Base-by-base conservation (phyloP, 371 early-diverging fungal genomes). In the Zopfochytrium polystomum region DNA sequence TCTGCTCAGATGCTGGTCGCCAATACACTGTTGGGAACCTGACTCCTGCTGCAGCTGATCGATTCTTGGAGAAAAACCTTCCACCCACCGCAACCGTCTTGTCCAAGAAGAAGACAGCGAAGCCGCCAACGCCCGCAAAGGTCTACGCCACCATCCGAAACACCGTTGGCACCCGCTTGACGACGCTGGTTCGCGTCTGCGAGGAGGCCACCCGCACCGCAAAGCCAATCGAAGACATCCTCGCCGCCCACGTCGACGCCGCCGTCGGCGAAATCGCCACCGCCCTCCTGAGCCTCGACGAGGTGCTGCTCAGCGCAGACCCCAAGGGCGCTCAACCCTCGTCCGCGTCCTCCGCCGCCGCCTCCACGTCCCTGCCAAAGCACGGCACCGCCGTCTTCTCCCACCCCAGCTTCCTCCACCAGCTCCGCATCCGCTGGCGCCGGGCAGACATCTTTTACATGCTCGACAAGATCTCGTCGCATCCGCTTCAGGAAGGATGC, bases 11-110 rank as follows among this genome's bases (percentile, higher is more conserved):
- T 31, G 4, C 44, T 15, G 22, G 25, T 29, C 43, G 54, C 50
- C 22, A 57, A 52, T 63, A 57, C 58, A 23, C 30, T 22, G 52
- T 57, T 23, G 64, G 64, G 6, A 31, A 27, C 25, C 46, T 63
- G 13, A 50, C 58, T 9, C 42, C 6, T 32, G n/a, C 13, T 25
- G n/a, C 27, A 25, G 64, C 64, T 1, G 48, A 43, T n/a, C 57
- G 64, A 5, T 57, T 63, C 33, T 47, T 63, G 27, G 3, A 27
- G 20, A 45, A 63, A 29, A 46, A 46, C n/a, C 27, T 63, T 20
- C 32, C 23, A 3, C 3, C n/a, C 2, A 27, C 18, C 23, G 11
- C 15, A 48, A 26, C 11, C 23, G n/a, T 11, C 2, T 20, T 13
- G n/a, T 13, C 26, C n/a, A 1, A 13, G 2, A 26, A 20, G 4